Evolutionary conservation across 179 eudicot genomes (phyloP).

Genomic region (Vitellaria paradoxa): DNA sequence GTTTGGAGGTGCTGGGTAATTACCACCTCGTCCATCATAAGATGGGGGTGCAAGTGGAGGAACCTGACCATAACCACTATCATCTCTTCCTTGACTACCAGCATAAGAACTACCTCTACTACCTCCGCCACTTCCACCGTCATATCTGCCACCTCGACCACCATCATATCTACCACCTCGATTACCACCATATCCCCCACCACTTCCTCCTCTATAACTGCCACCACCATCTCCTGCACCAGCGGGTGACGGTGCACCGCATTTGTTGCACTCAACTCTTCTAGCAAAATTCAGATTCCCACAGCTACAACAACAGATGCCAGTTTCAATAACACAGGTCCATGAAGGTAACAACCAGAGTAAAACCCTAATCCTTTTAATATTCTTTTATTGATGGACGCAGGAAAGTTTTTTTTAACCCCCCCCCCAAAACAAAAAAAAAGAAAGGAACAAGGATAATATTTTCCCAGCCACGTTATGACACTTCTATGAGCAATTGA

Average conservation of each 20-base stretch:
- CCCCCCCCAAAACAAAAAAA: too few species aligned
- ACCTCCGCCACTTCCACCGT: constrained; percentile 45
- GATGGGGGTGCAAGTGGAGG: constrained; percentile 48
- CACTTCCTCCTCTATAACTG: constrained; percentile 27
- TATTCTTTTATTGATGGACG: too few species aligned
- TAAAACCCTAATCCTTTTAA: constrained; percentile 5
- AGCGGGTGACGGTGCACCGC: constrained; percentile 74
- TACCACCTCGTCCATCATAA: constrained; percentile 57
- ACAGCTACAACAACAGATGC: constrained; percentile 55
- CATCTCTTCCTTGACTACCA: constrained; percentile 55
- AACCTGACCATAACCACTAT: constrained; percentile 60
- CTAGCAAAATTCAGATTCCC: constrained; percentile 94
- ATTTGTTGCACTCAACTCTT: constrained; percentile 86
- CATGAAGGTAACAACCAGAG: not conserved
- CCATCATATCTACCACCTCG: constrained; percentile 7
- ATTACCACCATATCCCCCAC: constrained; percentile 13
- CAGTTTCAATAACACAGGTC: constrained; percentile 18
- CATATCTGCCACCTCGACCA: constrained; percentile 25
- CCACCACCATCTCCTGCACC: constrained; percentile 49
- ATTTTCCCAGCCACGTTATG: not conserved
- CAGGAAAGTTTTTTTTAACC: not conserved
- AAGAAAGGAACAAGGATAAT: not conserved
- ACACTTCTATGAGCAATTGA: too few species aligned
- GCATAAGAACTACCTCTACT: constrained; percentile 64
- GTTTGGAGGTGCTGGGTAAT: constrained; percentile 45